phyloP scores from a whole-genome alignment of 495 filamentous ascomycete genomes.

The Polyplosphaeria fusca region DNA sequence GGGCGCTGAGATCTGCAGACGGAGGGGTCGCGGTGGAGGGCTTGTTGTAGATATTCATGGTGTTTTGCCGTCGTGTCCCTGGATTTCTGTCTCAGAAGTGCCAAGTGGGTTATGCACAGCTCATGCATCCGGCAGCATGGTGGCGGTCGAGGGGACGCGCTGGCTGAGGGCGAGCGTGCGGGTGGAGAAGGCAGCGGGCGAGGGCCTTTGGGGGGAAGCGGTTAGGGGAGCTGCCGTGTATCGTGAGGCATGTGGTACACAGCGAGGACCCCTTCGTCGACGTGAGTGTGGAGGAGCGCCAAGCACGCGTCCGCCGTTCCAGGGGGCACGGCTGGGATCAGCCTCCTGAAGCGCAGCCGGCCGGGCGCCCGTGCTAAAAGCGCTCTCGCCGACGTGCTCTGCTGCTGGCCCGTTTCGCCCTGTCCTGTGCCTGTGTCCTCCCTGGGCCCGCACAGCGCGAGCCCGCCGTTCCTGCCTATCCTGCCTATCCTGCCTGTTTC shows the following conservation, averaged over 20 bases:
- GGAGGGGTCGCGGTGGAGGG: constrained; percentile 1
- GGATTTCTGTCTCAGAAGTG: constrained; percentile 22
- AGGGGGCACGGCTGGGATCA: no score
- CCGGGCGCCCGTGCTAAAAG: no score
- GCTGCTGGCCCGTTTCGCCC: no score
- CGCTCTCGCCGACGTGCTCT: no score
- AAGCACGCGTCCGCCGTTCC: no score
- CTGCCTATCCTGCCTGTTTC: no score
- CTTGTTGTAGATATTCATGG: constrained; percentile 31
- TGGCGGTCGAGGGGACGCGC: constrained; percentile 12
- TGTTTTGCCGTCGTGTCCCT: constrained; percentile 8
- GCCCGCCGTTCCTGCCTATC: no score
- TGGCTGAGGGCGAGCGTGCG: background rate
- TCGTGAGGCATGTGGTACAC: constrained; percentile 17
- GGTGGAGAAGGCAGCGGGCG: background rate
- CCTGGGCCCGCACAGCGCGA: no score
- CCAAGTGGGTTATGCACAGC: constrained; percentile 29
- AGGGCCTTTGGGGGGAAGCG: constrained; percentile 1
- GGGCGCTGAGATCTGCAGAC: constrained; percentile 15
- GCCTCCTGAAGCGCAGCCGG: no score
- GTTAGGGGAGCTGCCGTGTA: constrained; percentile 15
- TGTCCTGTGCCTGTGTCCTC: no score
- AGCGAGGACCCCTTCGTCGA: no score
- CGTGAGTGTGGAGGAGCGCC: no score
- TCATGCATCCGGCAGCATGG: constrained; percentile 31